Evolutionary conservation across 345 rosid genomes (phyloP).

Genomic region (Salix viminalis): DNA sequence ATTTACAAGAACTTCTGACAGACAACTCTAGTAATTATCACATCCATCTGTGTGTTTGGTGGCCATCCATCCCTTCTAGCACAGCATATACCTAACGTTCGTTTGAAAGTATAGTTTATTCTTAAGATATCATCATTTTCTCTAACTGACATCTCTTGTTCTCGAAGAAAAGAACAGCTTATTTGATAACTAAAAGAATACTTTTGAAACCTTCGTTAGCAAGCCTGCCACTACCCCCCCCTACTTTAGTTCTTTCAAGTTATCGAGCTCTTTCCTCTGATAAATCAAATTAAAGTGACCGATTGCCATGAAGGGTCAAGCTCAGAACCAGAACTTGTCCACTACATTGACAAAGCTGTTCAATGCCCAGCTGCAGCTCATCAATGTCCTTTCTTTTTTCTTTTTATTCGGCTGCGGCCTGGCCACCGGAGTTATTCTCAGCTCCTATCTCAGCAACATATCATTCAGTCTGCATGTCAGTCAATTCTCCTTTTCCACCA

Average conservation of each 20-base stretch:
- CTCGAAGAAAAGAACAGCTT: conserved; percentile 6
- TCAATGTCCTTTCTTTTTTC: conserved; percentile 12
- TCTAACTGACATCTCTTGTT: conserved; percentile 9
- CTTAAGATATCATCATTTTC: neutral
- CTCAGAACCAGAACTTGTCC: neutral
- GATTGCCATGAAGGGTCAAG: conserved; percentile 7
- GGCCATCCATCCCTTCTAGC: neutral
- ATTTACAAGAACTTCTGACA: neutral
- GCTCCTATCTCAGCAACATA: conserved; percentile 15
- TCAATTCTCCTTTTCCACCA: neutral
- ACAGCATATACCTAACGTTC: neutral
- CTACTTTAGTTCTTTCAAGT: neutral
- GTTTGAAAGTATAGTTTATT: neutral
- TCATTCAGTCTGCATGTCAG: conserved; percentile 4
- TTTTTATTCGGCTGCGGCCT: conserved; percentile 25
- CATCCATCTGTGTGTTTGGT: neutral
- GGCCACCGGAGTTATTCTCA: conserved; percentile 15
- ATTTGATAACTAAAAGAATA: conserved; percentile 5
- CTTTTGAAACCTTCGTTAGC: neutral
- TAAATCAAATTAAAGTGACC: neutral
- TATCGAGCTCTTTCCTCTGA: neutral
- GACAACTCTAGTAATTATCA: neutral
- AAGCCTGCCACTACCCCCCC: neutral
- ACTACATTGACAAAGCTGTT: neutral
- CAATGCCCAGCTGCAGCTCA: conserved; percentile 10